Conservation (phyloP, 208 protist species). For the Wallacemonas sp. region DNA sequence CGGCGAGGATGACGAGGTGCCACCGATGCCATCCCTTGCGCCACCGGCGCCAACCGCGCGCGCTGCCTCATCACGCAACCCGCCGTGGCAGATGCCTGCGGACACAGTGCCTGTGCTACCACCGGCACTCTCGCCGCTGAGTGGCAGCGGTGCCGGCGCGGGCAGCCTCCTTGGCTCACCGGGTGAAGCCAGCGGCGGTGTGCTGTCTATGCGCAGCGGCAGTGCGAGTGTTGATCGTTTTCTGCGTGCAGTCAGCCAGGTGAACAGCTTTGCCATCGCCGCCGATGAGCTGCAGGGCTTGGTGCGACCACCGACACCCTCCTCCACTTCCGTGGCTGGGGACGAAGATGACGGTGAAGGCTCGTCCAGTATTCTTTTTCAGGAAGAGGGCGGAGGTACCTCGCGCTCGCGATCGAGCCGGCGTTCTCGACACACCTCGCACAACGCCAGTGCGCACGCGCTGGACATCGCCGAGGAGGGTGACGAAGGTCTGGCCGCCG, state of each 20-base stretch:
- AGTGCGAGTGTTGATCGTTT: constrained; percentile 2
- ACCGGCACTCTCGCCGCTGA: background rate
- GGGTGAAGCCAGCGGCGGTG: background rate
- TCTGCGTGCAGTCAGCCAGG: constrained; percentile 3
- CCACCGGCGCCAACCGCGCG: background rate
- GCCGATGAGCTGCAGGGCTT: background rate
- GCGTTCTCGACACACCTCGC: background rate
- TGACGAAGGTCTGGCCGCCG: background rate
- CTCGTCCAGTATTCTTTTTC: constrained; percentile 1
- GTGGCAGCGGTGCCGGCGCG: background rate
- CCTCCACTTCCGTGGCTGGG: background rate
- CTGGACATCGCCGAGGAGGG: background rate
- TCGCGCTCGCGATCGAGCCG: background rate
- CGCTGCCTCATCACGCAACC: background rate
- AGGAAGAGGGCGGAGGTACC: background rate
- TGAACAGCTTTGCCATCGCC: background rate
- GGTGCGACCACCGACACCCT: background rate
- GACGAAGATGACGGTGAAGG: background rate
- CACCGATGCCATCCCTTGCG: background rate
- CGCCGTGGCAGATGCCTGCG: background rate
- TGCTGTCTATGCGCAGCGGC: background rate
- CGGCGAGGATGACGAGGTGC: background rate
- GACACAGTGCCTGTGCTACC: background rate
- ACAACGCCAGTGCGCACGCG: background rate
- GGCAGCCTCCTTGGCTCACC: background rate